Conservation (phyloP, 495 filamentous ascomycete genomes). For the Xylaria curta region DNA sequence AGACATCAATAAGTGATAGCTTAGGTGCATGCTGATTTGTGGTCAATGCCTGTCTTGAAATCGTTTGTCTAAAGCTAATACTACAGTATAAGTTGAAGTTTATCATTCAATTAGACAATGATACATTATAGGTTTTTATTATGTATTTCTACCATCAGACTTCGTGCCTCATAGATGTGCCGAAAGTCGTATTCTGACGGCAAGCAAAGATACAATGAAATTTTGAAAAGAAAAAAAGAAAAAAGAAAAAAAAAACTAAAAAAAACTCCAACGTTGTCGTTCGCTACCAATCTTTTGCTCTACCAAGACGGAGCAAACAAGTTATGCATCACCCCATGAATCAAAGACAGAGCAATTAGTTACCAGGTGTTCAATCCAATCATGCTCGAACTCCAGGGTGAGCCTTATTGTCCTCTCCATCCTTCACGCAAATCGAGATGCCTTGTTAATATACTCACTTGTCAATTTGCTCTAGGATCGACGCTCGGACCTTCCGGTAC, state of each 20-base stretch:
- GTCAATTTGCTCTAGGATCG: background rate
- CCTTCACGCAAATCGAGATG: conserved; percentile 1
- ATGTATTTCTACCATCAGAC: background rate
- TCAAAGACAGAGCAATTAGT: background rate
- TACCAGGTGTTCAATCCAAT: too few species aligned
- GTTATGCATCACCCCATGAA: background rate
- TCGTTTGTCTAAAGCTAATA: too few species aligned
- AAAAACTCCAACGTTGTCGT: background rate
- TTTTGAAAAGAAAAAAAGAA: background rate
- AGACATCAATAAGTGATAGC: background rate
- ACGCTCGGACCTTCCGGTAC: conserved; percentile 5
- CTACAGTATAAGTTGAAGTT: too few species aligned
- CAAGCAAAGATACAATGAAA: background rate
- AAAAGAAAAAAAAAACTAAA: background rate
- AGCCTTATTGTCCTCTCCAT: background rate
- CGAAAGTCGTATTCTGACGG: background rate
- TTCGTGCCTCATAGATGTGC: background rate
- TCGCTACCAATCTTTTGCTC: background rate
- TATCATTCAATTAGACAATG: background rate
- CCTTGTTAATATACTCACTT: background rate
- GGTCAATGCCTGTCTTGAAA: background rate
- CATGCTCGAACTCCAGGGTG: too few species aligned
- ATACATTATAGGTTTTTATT: background rate
- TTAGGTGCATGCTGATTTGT: background rate
- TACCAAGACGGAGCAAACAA: background rate